These are phyloP conservation scores for Tricholoma sp. DNA, from an alignment of 768 basidiomycete species.

Conservation along the genomic window DNA sequence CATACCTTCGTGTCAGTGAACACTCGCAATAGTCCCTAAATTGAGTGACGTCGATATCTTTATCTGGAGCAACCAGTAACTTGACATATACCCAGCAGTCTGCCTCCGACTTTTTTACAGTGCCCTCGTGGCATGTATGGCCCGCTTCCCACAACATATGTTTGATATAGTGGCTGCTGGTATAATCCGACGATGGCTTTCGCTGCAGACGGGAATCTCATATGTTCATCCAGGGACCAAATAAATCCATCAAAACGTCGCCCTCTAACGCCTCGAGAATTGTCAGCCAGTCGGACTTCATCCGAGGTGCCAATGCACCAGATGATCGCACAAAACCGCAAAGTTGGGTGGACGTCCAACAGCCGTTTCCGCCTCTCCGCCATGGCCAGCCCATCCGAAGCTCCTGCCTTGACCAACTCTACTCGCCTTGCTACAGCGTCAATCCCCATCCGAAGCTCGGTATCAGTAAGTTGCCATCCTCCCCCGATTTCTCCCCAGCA, in stretches of 20 bases:
- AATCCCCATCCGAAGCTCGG: neutral
- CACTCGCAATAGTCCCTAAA: neutral
- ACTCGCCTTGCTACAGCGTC: neutral
- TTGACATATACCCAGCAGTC: neutral
- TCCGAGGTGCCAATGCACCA: neutral
- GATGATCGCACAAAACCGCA: neutral
- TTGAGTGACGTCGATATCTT: neutral
- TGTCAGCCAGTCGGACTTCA: neutral
- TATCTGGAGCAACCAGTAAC: neutral
- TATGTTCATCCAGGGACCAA: neutral
- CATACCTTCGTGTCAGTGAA: neutral
- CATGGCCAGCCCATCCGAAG: neutral
- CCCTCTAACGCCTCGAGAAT: neutral
- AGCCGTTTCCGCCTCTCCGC: neutral
- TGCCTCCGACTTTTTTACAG: too few relatives aligned
- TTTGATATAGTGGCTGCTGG: neutral
- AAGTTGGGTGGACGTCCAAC: neutral
- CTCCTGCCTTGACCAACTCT: neutral
- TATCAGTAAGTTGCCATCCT: neutral
- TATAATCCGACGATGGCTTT: too few relatives aligned
- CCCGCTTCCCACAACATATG: neutral
- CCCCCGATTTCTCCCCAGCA: too few relatives aligned
- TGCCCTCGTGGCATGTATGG: too few relatives aligned
- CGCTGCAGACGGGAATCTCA: neutral
- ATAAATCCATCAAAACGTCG: neutral